Evolutionary conservation across 371 early-diverging fungal genomes (phyloP).

Genomic region (Phascolomyces articulosus): DNA sequence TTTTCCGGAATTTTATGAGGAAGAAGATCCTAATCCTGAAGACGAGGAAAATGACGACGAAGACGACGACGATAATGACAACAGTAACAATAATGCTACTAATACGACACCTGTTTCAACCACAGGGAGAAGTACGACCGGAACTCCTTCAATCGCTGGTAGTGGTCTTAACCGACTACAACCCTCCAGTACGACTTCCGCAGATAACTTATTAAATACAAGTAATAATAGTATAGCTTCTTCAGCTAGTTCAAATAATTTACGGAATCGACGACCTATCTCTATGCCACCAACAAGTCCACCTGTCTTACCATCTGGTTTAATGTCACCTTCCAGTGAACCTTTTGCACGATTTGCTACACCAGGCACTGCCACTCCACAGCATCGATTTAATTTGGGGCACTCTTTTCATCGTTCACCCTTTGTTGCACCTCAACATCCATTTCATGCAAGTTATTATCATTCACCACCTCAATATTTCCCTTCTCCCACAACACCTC

Average conservation of each 20-base stretch:
- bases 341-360: conserved; percentile 16
- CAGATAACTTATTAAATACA: too few relatives aligned
- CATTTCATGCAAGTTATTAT: conserved; percentile 27
- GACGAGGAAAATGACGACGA: conserved; percentile 35
- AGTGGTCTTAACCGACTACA: too few relatives aligned
- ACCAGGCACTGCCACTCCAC: conserved; percentile 10
- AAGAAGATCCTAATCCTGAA: conserved; percentile 42
- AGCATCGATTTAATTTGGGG: conserved; percentile 44
- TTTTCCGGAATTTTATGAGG: conserved; percentile 86
- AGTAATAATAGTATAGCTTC: too few relatives aligned
- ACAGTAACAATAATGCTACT: not conserved
- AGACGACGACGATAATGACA: conserved; percentile 10
- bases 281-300: conserved; percentile 5
- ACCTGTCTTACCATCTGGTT: not conserved
- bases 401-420: conserved; percentile 56
- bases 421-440: conserved; percentile 54
- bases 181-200: too few relatives aligned
- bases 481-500: conserved; percentile 15
- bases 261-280: not conserved
- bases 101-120: not conserved
- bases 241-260: not conserved
- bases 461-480: conserved; percentile 22
- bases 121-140: not conserved
- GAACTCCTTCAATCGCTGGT: not conserved
- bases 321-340: conserved; percentile 15